A percentile compares a stretch with the other conserved stretches of the same genome.
phyloP scores from a whole-genome alignment of 2,329 filamentous ascomycete genomes.

The Chaetomium strumarium region DNA sequence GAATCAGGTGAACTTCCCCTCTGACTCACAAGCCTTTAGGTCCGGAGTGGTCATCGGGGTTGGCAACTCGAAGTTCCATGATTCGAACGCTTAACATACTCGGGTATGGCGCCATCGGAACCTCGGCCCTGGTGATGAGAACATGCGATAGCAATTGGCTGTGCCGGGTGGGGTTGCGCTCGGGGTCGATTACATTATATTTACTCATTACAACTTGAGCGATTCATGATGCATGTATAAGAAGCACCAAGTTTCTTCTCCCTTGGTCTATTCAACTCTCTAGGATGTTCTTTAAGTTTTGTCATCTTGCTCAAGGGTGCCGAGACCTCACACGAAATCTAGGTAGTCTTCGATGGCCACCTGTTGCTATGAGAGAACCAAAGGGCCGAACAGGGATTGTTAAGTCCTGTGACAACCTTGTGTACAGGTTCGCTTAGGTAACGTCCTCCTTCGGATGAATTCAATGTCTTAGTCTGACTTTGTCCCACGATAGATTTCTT shows the following conservation, averaged over 20 bases:
- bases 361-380: neutral
- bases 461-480: too few relatives aligned
- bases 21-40: too few relatives aligned
- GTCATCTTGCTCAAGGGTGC: neutral
- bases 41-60: too few relatives aligned
- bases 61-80: too few relatives aligned
- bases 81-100: neutral
- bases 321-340: neutral
- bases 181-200: too few relatives aligned
- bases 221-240: neutral
- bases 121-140: neutral
- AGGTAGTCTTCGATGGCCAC: neutral
- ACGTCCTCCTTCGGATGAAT: too few relatives aligned
- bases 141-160: neutral
- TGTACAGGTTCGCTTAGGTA: too few relatives aligned
- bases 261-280: neutral
- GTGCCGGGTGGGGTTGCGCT: neutral
- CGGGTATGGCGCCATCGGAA: neutral
- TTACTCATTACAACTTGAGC: neutral
- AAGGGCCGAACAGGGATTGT: too few relatives aligned
- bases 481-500: too few relatives aligned
- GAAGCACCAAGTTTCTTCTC: neutral
- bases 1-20: too few relatives aligned
- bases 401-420: too few relatives aligned
- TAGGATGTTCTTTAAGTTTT: neutral